These are phyloP conservation scores for Arthrobotrys musiformis DNA, from an alignment of 2,329 filamentous ascomycete species.

Conservation along the genomic window DNA sequence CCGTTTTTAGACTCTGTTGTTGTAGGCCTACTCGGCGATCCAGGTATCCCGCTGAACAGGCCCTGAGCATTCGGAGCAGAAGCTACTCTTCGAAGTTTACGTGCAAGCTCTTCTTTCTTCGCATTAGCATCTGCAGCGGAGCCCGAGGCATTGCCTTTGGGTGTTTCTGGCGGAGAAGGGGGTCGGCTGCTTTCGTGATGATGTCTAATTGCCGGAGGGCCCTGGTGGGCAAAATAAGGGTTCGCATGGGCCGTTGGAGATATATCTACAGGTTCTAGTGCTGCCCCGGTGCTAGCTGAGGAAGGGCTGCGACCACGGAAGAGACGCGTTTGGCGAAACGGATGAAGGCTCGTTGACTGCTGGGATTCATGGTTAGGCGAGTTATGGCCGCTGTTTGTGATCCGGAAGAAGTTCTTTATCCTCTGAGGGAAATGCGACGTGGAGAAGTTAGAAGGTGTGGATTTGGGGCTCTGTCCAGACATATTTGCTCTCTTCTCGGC, in stretches of 20 bases:
- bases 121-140: constrained; percentile 69
- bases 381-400: constrained; percentile 65
- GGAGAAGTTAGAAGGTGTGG: constrained; percentile 48
- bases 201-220: constrained; percentile 89
- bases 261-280: constrained; percentile 58
- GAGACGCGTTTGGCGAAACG: constrained; percentile 59
- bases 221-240: constrained; percentile 97
- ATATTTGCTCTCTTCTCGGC: constrained; percentile 35
- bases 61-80: constrained; percentile 98
- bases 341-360: constrained; percentile 52
- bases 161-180: constrained; percentile 90
- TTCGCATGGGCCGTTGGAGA: constrained; percentile 89
- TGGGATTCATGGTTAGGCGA: constrained; percentile 59
- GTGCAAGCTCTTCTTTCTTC: constrained; percentile 91
- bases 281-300: constrained; percentile 57
- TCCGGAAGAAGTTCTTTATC: constrained; percentile 77
- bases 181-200: constrained; percentile 94
- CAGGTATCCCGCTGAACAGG: constrained; percentile 72
- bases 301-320: constrained; percentile 59
- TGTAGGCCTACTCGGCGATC: constrained; percentile 75
- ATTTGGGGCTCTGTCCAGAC: constrained; percentile 29
- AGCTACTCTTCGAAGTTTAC: constrained; percentile 91
- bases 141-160: constrained; percentile 64
- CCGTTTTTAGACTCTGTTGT: constrained; percentile 84
- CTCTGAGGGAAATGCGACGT: constrained; percentile 72